A percentile compares a stretch with the other conserved stretches of the same genome.
These are phyloP conservation scores for Entomortierella chlamydospora DNA, from an alignment of 192 early-diverging fungal species.

Conservation along the genomic window DNA sequence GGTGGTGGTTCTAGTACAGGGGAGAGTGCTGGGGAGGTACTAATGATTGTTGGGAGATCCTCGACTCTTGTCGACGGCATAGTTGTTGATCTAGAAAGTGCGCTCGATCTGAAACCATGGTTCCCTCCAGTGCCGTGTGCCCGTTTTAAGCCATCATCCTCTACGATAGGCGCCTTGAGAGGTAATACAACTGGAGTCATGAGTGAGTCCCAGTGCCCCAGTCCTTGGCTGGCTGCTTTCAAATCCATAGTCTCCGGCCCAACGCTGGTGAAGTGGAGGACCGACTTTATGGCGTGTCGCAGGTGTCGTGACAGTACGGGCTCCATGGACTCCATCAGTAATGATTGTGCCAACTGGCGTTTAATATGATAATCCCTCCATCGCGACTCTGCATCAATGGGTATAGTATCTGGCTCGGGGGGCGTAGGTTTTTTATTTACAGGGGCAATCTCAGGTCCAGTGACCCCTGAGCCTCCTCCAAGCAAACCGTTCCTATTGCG, in stretches of 20 bases:
- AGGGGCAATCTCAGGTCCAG: not conserved
- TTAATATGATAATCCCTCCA: slow-evolving; percentile 47
- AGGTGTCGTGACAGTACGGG: slow-evolving; percentile 35
- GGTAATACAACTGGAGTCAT: slow-evolving; percentile 19
- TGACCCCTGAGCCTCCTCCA: not conserved
- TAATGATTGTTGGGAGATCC: not conserved
- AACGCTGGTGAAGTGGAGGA: slow-evolving; percentile 41
- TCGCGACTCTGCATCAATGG: slow-evolving; percentile 41
- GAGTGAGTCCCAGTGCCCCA: slow-evolving; percentile 22
- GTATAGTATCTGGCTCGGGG: slow-evolving; percentile 13
- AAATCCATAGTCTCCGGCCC: slow-evolving; percentile 52
- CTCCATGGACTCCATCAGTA: slow-evolving; percentile 43
- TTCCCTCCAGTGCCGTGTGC: not conserved
- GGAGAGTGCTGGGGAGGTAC: not conserved
- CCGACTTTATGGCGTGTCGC: slow-evolving; percentile 41
- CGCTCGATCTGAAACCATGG: not conserved
- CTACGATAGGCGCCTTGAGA: not conserved
- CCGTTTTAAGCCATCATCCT: not conserved
- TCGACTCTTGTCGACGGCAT: no score
- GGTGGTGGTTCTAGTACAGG: not conserved
- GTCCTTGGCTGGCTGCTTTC: slow-evolving; percentile 21
- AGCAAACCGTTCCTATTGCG: not conserved
- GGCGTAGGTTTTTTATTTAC: not conserved
- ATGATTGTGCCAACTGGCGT: slow-evolving; percentile 38
- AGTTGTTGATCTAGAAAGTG: not conserved